Percentiles rank a stretch among this genome's conserved stretches.
Evolutionary conservation across 2,329 filamentous ascomycete species (phyloP).

Genomic region (Rutstroemia sp.): DNA sequence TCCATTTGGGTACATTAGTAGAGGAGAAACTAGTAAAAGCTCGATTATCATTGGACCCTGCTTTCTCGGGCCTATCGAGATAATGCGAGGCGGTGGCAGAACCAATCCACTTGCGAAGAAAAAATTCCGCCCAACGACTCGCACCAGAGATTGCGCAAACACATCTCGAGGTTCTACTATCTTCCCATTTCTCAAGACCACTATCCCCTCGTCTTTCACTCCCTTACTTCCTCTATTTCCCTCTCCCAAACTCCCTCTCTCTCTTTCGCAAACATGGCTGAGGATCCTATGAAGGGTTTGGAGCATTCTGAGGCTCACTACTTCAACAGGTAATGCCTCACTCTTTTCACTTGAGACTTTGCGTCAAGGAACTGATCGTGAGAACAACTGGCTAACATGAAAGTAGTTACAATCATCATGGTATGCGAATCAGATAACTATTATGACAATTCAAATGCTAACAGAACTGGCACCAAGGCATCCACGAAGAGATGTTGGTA

Average conservation of each 20-base stretch:
- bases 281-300: conserved; percentile 41
- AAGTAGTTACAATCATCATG: conserved; percentile 91
- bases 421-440: conserved; percentile 43
- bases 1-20: background rate
- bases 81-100: background rate
- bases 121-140: background rate
- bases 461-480: conserved; percentile 49
- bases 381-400: conserved; percentile 18
- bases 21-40: background rate
- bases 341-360: background rate
- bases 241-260: background rate
- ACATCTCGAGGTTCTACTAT: background rate
- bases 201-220: conserved; percentile 1
- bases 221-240: conserved; percentile 1
- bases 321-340: conserved; percentile 75
- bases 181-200: background rate
- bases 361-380: background rate
- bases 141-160: background rate
- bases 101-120: background rate
- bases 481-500: conserved; percentile 98
- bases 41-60: background rate
- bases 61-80: background rate
- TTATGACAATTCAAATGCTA: conserved; percentile 27
- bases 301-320: conserved; percentile 84
- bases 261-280: conserved; percentile 35